Base-by-base conservation (phyloP, 192 early-diverging fungal genomes). In the Coemansia umbellata region DNA sequence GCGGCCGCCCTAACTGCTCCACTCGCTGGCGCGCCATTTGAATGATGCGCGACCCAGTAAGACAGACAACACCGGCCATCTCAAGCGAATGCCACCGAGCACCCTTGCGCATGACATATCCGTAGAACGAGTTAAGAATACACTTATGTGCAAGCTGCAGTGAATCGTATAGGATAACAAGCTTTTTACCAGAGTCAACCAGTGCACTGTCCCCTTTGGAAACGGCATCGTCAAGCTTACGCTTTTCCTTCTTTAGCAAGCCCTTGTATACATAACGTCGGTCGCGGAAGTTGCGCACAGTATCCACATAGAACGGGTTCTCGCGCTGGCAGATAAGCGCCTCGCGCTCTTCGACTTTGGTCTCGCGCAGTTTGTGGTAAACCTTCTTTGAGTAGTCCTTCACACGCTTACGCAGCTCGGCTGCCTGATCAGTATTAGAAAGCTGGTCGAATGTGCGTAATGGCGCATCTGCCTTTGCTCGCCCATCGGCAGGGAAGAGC, bases 61-160 rank as follows among this genome's bases (percentile, higher is more conserved):
- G 58, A 70, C 97, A 99, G 36, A 97, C 94, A 21, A 99, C 92
- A 17, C 97, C 97, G 0, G 93, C 97, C 97, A 99, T 99, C 72
- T 96, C 93, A 80, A 99, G 87, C 8, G 93, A 96, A 68, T 93
- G 93, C 97, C 97, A 99, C 31, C 97, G 84, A 1, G 94, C 90
- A 5, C 94, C 94, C 79, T 95, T 99, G 51, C 94, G 78, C 97
- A 97, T 99, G 10, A 99, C 96, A 69, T 99, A 99, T 15, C 96
- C 96, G 57, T 98, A 98, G 67, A 97, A 99, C 9, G 94, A 97
- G 66, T 90, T 88, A 22, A 88, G 71, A 73, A 91, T 88, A 69
- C 89, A 94, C 80, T 99, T 99, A 81, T 99, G 97, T 22, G 97
- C 97, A 30, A 96, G 65, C 63, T 99, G 97, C 42, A 99, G 81